These are phyloP conservation scores for Syzygium malaccense DNA, from an alignment of 441 rosid genomes.

Conservation along the genomic window DNA sequence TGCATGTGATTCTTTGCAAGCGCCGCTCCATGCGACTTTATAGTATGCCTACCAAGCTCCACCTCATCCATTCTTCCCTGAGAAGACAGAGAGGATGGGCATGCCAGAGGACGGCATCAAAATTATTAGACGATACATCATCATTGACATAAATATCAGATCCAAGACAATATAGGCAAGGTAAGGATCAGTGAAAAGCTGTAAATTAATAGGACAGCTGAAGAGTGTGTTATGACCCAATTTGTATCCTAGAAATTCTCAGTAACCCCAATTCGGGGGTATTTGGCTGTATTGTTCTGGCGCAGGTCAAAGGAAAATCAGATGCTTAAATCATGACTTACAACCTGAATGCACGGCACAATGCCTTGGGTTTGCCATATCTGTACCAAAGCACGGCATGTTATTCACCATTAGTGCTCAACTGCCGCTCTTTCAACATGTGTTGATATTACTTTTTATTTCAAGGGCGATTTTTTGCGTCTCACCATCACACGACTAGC, in stretches of 20 bases:
- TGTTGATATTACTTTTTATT: not conserved
- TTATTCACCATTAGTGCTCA: not conserved
- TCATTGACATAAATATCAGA: not conserved
- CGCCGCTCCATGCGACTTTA: slow-evolving; percentile 59
- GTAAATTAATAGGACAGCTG: not conserved
- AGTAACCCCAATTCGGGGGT: not conserved
- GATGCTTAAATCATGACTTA: not conserved
- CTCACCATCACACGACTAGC: not conserved
- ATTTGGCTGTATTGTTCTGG: not conserved
- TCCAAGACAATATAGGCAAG: not conserved
- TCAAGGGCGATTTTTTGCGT: not conserved
- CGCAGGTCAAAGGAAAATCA: not conserved
- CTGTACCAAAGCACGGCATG: not conserved
- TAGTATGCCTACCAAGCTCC: slow-evolving; percentile 52
- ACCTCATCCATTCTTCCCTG: slow-evolving; percentile 41
- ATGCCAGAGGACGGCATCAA: not conserved
- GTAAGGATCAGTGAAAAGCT: not conserved
- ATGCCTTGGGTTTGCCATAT: not conserved
- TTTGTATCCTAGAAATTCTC: not conserved
- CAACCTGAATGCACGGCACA: not conserved
- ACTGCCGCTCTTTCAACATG: not conserved
- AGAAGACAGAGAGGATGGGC: not conserved
- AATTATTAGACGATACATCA: not conserved
- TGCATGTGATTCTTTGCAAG: slow-evolving; percentile 58
- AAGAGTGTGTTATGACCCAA: not conserved